Conservation (phyloP, 2,329 filamentous ascomycete genomes). For the Onygena corvina region DNA sequence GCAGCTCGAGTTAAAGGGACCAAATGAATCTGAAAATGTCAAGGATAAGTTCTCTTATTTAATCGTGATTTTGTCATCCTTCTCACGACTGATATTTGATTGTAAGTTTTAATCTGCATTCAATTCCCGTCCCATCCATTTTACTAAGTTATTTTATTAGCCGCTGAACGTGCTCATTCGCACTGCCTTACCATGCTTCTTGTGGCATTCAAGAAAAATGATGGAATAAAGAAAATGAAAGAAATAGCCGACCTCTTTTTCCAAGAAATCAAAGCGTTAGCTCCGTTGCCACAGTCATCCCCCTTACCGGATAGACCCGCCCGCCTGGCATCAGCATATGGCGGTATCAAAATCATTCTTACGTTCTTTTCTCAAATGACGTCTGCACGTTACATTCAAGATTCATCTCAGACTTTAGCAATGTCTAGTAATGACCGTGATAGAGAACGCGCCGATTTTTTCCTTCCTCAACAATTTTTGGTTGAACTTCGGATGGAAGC, state of each 20-base stretch:
- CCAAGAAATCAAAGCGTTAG: constrained; percentile 42
- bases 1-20: constrained; percentile 47
- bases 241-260: constrained; percentile 59
- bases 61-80: constrained; percentile 64
- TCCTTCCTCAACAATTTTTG: constrained; percentile 61
- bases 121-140: neutral
- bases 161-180: constrained; percentile 40
- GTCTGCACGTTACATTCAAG: constrained; percentile 66
- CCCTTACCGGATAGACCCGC: constrained; percentile 30
- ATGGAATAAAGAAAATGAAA: constrained; percentile 63
- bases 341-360: constrained; percentile 68
- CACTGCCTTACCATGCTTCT: constrained; percentile 59
- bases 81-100: constrained; percentile 70
- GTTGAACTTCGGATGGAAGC: constrained; percentile 75
- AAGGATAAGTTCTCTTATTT: constrained; percentile 60
- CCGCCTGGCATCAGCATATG: constrained; percentile 41
- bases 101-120: constrained; percentile 29
- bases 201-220: constrained; percentile 70
- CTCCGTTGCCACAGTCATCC: constrained; percentile 31
- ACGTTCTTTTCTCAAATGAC: constrained; percentile 67
- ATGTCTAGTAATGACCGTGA: constrained; percentile 46
- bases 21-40: constrained; percentile 24
- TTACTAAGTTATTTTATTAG: constrained; percentile 19
- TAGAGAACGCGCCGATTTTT: constrained; percentile 47
- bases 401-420: constrained; percentile 53